These are phyloP conservation scores for Fusarium neocosmosporiellum DNA, from an alignment of 2,329 filamentous ascomycete species.

Conservation along the genomic window DNA sequence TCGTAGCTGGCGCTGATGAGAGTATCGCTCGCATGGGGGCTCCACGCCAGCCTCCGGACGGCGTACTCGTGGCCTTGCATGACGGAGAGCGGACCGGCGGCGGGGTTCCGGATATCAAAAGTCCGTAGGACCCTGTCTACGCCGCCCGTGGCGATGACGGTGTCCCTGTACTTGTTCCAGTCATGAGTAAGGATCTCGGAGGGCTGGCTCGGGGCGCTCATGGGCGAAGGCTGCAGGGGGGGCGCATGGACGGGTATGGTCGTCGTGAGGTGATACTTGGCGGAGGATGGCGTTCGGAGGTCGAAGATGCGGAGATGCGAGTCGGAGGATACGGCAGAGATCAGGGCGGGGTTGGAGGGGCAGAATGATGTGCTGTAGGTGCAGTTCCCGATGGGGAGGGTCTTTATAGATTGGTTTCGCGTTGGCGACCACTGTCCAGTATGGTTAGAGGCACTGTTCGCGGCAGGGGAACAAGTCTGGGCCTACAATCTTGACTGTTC, in stretches of 20 bases:
- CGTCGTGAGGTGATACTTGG: constrained; percentile 86
- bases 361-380: constrained; percentile 95
- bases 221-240: constrained; percentile 56
- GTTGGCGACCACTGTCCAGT: constrained; percentile 81
- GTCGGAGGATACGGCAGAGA: constrained; percentile 91
- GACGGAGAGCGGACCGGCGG: constrained; percentile 76
- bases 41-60: constrained; percentile 87
- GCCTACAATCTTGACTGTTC: constrained; percentile 84
- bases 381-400: constrained; percentile 90
- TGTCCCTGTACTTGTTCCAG: constrained; percentile 97
- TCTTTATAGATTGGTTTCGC: constrained; percentile 78
- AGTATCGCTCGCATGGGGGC: constrained; percentile 90
- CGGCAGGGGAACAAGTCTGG: neutral
- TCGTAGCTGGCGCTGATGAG: constrained; percentile 93
- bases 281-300: constrained; percentile 84
- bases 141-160: constrained; percentile 85
- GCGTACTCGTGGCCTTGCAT: constrained; percentile 93
- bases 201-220: constrained; percentile 64
- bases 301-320: constrained; percentile 92
- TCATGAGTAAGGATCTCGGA: constrained; percentile 93
- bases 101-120: constrained; percentile 87
- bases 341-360: constrained; percentile 84
- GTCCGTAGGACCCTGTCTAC: constrained; percentile 89
- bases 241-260: constrained; percentile 86
- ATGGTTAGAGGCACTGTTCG: constrained; percentile 9